phyloP scores from a whole-genome alignment of 257 asterid genomes.

The Ballota nigra region DNA sequence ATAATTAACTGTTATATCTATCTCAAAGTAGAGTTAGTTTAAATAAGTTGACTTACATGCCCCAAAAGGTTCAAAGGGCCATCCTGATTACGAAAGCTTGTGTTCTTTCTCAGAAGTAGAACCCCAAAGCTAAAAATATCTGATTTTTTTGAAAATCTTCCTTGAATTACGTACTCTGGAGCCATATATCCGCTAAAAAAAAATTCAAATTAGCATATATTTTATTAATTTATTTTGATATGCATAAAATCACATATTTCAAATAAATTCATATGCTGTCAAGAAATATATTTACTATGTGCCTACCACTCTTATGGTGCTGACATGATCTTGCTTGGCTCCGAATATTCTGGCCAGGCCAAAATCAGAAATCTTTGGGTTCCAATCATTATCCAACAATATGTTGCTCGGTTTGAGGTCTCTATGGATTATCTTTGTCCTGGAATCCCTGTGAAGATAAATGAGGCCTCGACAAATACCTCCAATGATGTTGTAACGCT shows the following conservation, averaged over 20 bases:
- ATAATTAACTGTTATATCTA: background rate
- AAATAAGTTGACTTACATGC: background rate
- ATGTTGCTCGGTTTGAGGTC: slow-evolving; percentile 26
- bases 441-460: slow-evolving; percentile 28
- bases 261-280: background rate
- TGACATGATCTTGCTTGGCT: slow-evolving; percentile 53
- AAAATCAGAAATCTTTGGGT: slow-evolving; percentile 66
- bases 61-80: background rate
- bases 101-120: slow-evolving; percentile 36
- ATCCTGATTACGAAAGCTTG: slow-evolving; percentile 34
- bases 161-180: slow-evolving; percentile 63
- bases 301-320: slow-evolving; percentile 59
- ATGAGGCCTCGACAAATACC: slow-evolving; percentile 27
- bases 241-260: background rate
- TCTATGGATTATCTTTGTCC: slow-evolving; percentile 22
- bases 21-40: background rate
- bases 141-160: slow-evolving; percentile 49
- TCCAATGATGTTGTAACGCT: slow-evolving; percentile 25
- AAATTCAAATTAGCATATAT: background rate
- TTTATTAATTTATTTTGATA: background rate
- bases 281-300: slow-evolving; percentile 50
- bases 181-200: slow-evolving; percentile 60
- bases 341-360: slow-evolving; percentile 60
- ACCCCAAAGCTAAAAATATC: slow-evolving; percentile 65
- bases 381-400: slow-evolving; percentile 45